Evolutionary conservation across 176 grass and related monocot genomes (phyloP), one percentile per base, ranked within the genome.

Genomic region (Areca catechu): DNA sequence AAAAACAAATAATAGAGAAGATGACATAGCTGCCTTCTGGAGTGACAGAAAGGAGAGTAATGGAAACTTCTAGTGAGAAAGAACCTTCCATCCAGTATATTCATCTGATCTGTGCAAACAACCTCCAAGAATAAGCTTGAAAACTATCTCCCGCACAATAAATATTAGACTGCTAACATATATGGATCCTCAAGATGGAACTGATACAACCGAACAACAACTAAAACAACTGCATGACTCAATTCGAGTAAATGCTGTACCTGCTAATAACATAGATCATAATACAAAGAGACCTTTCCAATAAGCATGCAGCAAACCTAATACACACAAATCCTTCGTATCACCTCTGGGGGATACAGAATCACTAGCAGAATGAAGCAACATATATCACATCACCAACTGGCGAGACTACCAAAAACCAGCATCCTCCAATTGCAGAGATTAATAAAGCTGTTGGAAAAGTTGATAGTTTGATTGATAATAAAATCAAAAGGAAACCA

Each of bases 401-500:
- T 72, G 61, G 65, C 55, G 72, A 60, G 61, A 49, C 43, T 57
- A 74, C 23, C 43, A 60, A 27, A 51, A 81, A 9, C 49, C 70
- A 85, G 58, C 47, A 77, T 70, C 51, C 16, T 50, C 51, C 28
- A 49, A 51, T 63, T 66, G 71, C 53, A 70, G 48, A 56, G 61
- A 19, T 37, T 60, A 90, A 67, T 16, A 75, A 76, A 79, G 70
- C 68, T 69, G 71, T 53, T 66, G 34, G 64, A 58, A 61, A 60
- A 48, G 48, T 30, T 67, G 51, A 69, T 82, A 72, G 58, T 74
- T 57, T 77, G 53, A 74, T 76, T 19, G 17, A 53, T 58, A 69
- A 53, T 14, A 66, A 64, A 83, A 77, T 77, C 74, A 82, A 82
- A 86, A 77, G 24, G 68, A 29, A 66, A 74, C 60, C 65, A 83